phyloP scores from a whole-genome alignment of 768 basidiomycete species.

The Candolleomyces aberdarensis region DNA sequence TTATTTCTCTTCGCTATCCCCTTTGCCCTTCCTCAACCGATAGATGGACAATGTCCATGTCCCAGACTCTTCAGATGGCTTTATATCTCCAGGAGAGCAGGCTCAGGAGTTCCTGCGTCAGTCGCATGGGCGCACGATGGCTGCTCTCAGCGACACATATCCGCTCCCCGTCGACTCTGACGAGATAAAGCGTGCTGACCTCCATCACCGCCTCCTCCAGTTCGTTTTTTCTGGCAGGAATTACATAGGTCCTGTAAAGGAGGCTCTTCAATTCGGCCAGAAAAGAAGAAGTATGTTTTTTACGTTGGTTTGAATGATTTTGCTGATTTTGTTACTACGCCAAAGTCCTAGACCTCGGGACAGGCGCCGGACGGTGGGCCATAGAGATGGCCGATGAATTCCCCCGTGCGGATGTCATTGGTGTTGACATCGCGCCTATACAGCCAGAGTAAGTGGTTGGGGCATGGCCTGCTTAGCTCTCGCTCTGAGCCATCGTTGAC shows the following conservation, averaged over 20 bases:
- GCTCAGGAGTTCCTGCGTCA: slow-evolving; percentile 48
- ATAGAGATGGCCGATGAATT: slow-evolving; percentile 75
- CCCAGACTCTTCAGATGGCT: neutral
- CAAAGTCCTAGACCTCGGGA: slow-evolving; percentile 64
- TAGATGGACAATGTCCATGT: neutral
- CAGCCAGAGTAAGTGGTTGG: slow-evolving; percentile 54
- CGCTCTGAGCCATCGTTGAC: slow-evolving; percentile 18
- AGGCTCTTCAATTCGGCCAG: slow-evolving; percentile 50
- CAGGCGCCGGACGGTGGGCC: slow-evolving; percentile 66
- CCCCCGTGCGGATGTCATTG: slow-evolving; percentile 61
- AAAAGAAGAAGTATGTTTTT: slow-evolving; percentile 37
- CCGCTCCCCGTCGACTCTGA: slow-evolving; percentile 66
- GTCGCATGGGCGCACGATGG: slow-evolving; percentile 52
- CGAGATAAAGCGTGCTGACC: slow-evolving; percentile 63
- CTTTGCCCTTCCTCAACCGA: neutral
- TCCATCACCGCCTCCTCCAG: slow-evolving; percentile 63
- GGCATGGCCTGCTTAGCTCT: slow-evolving; percentile 1
- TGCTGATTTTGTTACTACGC: neutral
- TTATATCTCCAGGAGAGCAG: slow-evolving; percentile 28
- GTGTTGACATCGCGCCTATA: slow-evolving; percentile 69
- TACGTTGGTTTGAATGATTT: neutral
- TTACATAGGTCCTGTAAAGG: slow-evolving; percentile 63
- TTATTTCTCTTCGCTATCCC: neutral
- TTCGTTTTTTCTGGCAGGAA: slow-evolving; percentile 63
- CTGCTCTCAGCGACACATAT: slow-evolving; percentile 52